Conservation (phyloP, 257 asterid genomes). For the Nicotiana obtusifolia region DNA sequence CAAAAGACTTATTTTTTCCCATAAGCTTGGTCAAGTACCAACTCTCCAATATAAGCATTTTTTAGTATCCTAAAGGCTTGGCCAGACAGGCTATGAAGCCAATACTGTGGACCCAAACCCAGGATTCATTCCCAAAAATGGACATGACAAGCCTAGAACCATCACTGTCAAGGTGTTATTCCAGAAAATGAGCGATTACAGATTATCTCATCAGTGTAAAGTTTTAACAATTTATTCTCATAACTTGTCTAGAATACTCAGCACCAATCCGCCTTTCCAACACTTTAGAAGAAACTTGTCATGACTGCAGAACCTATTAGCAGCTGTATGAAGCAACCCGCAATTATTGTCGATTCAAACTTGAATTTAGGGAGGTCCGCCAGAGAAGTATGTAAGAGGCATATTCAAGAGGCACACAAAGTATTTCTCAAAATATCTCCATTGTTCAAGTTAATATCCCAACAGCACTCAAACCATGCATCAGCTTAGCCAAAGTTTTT, state of each 20-base stretch:
- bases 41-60: too few relatives aligned
- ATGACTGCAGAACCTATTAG: background rate
- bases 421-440: constrained; percentile 3
- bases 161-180: background rate
- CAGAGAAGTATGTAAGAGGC: background rate
- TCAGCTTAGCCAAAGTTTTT: background rate
- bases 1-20: too few relatives aligned
- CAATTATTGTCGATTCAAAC: background rate
- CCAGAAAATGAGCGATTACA: background rate
- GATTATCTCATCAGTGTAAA: background rate
- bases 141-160: background rate
- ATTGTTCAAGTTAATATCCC: background rate
- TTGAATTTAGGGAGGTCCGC: background rate
- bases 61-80: too few relatives aligned
- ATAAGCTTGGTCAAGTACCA: too few relatives aligned
- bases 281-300: background rate
- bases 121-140: background rate
- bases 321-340: background rate
- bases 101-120: background rate
- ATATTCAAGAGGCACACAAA: background rate
- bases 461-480: background rate
- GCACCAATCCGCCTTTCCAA: background rate
- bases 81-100: too few relatives aligned
- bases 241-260: background rate
- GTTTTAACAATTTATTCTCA: background rate